Base-by-base conservation (phyloP, 2,329 filamentous ascomycete genomes). In the Gaeumannomyces tritici region DNA sequence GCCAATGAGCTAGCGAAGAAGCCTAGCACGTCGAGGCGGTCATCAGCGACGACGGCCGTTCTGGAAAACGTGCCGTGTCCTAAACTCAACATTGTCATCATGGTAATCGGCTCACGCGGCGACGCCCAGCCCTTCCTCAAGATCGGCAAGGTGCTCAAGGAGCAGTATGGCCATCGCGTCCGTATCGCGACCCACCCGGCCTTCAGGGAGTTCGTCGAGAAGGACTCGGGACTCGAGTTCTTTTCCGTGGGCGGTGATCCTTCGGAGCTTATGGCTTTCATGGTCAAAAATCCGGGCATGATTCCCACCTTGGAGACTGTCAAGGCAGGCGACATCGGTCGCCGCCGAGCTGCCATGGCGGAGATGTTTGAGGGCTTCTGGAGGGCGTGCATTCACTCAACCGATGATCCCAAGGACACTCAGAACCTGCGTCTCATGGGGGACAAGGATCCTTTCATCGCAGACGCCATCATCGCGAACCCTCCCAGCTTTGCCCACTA, bases 311-410 rank as follows among this genome's bases (percentile, higher is more conserved):
- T 93, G 28, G 84, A 90, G 65, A 88, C 88, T 0, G 83, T 93
- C 62, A 87, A 84, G 65, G 83, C 86, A 1, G 90, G 90, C 4
- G 90, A 93, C 66, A 87, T 93, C 63, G 84, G 86, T 0, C 79
- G 80, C 28, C 78, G 89, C 33, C 78, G 90, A 54, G 80, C 83
- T 5, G 82, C 84, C 59, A 93, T 93, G 88, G 88, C 83, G 2
- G 87, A 89, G 65, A 93, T 93, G 88, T 91, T 93, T 69, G 81
- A 90, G 64, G 90, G 90, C 0, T 92, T 91, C 75, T 93, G 90
- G 89, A 77, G 88, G 31, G 86, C 89, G 1, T 93, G 90, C 69
- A 84, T 90, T 68, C 88, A 90, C 66, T 81, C 86, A 3, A 89
- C 86, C 0, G 89, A 91, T 65, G 86, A 89, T 66, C 84, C 87